These are phyloP conservation scores for Saccharata proteae DNA, from an alignment of 2,329 filamentous ascomycete species.

Conservation along the genomic window DNA sequence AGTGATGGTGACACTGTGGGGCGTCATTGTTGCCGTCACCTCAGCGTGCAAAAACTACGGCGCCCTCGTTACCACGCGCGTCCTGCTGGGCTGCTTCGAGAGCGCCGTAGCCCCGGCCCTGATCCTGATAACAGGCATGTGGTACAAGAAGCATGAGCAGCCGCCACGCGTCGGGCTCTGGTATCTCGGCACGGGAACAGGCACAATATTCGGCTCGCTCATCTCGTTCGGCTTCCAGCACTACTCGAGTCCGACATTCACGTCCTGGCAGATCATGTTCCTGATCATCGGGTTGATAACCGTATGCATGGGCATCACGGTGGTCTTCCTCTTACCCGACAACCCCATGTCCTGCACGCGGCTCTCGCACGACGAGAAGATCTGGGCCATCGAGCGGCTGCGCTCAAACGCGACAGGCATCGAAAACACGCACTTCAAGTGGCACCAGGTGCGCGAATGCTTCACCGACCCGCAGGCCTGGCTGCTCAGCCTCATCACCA, in stretches of 20 bases:
- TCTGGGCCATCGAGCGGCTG: slow-evolving; percentile 54
- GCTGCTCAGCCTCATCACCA: slow-evolving; percentile 14
- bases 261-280: slow-evolving; percentile 21
- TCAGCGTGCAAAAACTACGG: slow-evolving; percentile 40
- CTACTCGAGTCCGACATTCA: slow-evolving; percentile 13
- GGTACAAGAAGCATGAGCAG: slow-evolving; percentile 46
- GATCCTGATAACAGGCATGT: slow-evolving; percentile 43
- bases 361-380: slow-evolving; percentile 25
- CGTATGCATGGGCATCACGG: slow-evolving; percentile 17
- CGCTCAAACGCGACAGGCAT: slow-evolving; percentile 65
- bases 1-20: slow-evolving; percentile 32
- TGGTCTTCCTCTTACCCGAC: slow-evolving; percentile 28
- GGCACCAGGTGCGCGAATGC: slow-evolving; percentile 51
- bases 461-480: slow-evolving; percentile 46
- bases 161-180: slow-evolving; percentile 52
- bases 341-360: slow-evolving; percentile 29
- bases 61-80: slow-evolving; percentile 36
- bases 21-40: slow-evolving; percentile 35
- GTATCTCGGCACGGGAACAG: slow-evolving; percentile 47
- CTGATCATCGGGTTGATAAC: slow-evolving; percentile 19
- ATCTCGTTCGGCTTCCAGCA: slow-evolving; percentile 26
- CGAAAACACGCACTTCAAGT: slow-evolving; percentile 57
- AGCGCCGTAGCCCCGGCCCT: slow-evolving; percentile 42
- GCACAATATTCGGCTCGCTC: slow-evolving; percentile 34
- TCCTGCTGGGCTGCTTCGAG: slow-evolving; percentile 43